Conservation (phyloP, 2,329 filamentous ascomycete genomes). For the Septoria petroselini region DNA sequence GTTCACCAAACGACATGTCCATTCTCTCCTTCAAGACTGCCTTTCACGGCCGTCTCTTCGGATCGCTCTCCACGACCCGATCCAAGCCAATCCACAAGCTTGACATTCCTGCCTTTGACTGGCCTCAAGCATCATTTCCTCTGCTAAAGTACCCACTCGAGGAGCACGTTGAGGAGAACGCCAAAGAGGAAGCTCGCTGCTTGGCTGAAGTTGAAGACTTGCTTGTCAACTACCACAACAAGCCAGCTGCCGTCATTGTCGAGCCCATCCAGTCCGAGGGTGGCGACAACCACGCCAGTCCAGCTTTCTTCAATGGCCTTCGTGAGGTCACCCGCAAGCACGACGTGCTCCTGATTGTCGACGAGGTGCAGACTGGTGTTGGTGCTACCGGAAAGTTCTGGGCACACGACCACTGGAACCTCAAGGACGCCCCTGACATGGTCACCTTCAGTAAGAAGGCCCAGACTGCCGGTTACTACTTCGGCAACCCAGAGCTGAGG, state of each 20-base stretch:
- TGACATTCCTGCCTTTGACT: slow-evolving; percentile 92
- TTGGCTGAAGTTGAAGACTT: slow-evolving; percentile 80
- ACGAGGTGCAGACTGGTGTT: slow-evolving; percentile 91
- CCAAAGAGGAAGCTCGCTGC: slow-evolving; percentile 73
- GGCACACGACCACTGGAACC: slow-evolving; percentile 93
- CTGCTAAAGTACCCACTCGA: slow-evolving; percentile 81
- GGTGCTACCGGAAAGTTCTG: slow-evolving; percentile 93
- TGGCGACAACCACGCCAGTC: slow-evolving; percentile 88
- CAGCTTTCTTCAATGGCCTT: slow-evolving; percentile 80
- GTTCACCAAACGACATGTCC: slow-evolving; percentile 70
- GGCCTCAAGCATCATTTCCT: slow-evolving; percentile 88
- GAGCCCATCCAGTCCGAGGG: slow-evolving; percentile 94
- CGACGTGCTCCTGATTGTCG: slow-evolving; percentile 80
- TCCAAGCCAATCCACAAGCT: slow-evolving; percentile 94
- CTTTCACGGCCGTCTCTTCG: slow-evolving; percentile 90
- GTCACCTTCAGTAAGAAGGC: slow-evolving; percentile 96
- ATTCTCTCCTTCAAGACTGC: slow-evolving; percentile 85
- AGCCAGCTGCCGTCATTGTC: slow-evolving; percentile 76
- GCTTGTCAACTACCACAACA: slow-evolving; percentile 73
- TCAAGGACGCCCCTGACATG: slow-evolving; percentile 78
- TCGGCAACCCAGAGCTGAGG: slow-evolving; percentile 70
- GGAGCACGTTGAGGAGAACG: slow-evolving; percentile 74
- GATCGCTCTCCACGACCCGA: slow-evolving; percentile 80
- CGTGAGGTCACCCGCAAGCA: slow-evolving; percentile 74
- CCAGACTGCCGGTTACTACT: slow-evolving; percentile 91